phyloP scores from a whole-genome alignment of 495 filamentous ascomycete genomes.

The Aspergillus sclerotioniger region DNA sequence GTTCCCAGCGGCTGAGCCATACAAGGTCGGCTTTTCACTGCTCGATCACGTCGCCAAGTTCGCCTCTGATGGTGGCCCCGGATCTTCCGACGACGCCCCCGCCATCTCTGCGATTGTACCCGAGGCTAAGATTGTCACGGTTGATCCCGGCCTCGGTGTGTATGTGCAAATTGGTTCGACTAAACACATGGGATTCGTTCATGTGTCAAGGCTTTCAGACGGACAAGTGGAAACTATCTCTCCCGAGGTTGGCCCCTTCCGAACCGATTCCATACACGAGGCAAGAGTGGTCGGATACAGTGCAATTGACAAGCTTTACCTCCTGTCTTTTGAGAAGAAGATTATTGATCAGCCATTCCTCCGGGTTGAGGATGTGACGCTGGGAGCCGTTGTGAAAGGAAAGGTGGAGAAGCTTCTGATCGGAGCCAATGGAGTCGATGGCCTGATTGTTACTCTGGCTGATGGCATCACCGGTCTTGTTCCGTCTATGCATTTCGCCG shows the following conservation, averaged over 20 bases:
- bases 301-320: constrained; percentile 76
- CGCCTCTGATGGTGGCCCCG: constrained; percentile 45
- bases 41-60: constrained; percentile 78
- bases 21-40: constrained; percentile 81
- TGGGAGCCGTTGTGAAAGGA: constrained; percentile 80
- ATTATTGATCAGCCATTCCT: constrained; percentile 87
- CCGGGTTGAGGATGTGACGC: constrained; percentile 78
- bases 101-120: constrained; percentile 74
- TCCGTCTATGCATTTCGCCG: constrained; percentile 81
- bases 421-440: constrained; percentile 68
- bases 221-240: constrained; percentile 78
- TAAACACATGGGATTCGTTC: constrained; percentile 78
- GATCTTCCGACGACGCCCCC: constrained; percentile 53
- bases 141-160: constrained; percentile 73
- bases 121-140: constrained; percentile 70
- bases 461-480: constrained; percentile 87
- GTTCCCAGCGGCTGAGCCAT: constrained; percentile 71
- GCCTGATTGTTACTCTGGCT: constrained; percentile 76
- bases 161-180: constrained; percentile 77
- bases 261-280: constrained; percentile 70
- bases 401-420: constrained; percentile 81
- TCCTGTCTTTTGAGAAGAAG: constrained; percentile 78
- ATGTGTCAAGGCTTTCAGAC: constrained; percentile 88
- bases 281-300: constrained; percentile 86
- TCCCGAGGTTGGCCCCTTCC: constrained; percentile 71